phyloP scores from a whole-genome alignment of 257 asterid genomes.

The Nemophila menziesii region DNA sequence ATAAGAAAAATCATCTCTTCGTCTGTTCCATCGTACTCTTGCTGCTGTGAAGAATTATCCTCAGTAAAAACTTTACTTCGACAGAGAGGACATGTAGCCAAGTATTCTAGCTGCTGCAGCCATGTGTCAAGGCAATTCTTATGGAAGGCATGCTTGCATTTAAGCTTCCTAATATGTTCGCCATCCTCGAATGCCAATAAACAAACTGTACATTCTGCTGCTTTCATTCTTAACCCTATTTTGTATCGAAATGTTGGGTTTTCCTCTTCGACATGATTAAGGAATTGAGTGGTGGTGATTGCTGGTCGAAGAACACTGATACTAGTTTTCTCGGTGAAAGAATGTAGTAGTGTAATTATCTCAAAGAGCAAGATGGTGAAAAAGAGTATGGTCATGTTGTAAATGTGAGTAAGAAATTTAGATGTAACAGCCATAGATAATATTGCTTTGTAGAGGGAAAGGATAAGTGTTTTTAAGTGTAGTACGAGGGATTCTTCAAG shows the following conservation, averaged over 20 bases:
- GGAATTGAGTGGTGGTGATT: slow-evolving; percentile 36
- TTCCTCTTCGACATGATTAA: slow-evolving; percentile 34
- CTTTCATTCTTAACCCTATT: slow-evolving; percentile 6
- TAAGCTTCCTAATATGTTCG: slow-evolving; percentile 41
- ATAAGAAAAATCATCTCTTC: slow-evolving; percentile 36
- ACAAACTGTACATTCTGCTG: slow-evolving; percentile 46
- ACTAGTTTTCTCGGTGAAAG: slow-evolving; percentile 15
- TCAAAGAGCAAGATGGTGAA: slow-evolving; percentile 16
- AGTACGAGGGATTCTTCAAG: too few species aligned
- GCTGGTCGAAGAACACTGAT: slow-evolving; percentile 4
- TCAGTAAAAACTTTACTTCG: slow-evolving; percentile 43
- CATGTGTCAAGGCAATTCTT: slow-evolving; percentile 57
- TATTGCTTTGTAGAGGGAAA: not conserved
- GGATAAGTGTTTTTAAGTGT: too few species aligned
- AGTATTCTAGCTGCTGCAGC: slow-evolving; percentile 42
- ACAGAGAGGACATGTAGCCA: slow-evolving; percentile 60
- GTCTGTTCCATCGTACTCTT: slow-evolving; percentile 15
- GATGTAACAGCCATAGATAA: slow-evolving; percentile 37
- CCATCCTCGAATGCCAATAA: slow-evolving; percentile 40
- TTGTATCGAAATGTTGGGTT: slow-evolving; percentile 26
- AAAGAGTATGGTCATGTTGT: slow-evolving; percentile 26
- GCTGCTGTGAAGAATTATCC: slow-evolving; percentile 15
- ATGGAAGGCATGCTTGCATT: slow-evolving; percentile 52
- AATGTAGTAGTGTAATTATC: slow-evolving; percentile 25
- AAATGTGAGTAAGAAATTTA: slow-evolving; percentile 27